A percentile compares a stretch with the other conserved stretches of the same genome.
Evolutionary conservation across 1,139 yeast genomes (phyloP).

Genomic region (Geotrichum klebahnii): DNA sequence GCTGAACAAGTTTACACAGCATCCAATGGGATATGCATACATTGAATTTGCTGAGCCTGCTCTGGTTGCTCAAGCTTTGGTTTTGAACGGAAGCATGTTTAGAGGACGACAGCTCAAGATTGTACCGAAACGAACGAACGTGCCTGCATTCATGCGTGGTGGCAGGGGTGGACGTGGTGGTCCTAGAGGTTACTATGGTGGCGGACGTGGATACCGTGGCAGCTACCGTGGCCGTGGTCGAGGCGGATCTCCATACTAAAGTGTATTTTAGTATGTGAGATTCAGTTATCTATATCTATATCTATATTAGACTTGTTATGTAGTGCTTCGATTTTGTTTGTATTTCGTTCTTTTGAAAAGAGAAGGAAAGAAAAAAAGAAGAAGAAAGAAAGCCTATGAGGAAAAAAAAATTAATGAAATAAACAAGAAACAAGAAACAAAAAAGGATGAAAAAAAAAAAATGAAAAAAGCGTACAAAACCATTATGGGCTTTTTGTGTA

Average conservation of each 20-base stretch:
- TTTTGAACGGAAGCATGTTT: conserved; percentile 60
- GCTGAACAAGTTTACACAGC: conserved; percentile 66
- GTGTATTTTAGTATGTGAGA: too few relatives aligned
- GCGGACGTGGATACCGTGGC: conserved; percentile 44
- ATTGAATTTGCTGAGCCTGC: conserved; percentile 68
- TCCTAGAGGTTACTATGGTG: conserved; percentile 44
- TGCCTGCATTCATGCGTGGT: conserved; percentile 54
- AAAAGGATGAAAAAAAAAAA: not conserved
- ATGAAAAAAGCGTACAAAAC: not conserved
- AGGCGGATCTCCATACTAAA: conserved; percentile 36
- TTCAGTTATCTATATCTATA: too few relatives aligned
- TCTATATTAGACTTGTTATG: too few relatives aligned
- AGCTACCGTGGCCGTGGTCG: conserved; percentile 40
- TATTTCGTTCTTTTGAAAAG: too few relatives aligned
- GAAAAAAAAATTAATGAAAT: not conserved
- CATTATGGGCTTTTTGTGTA: not conserved
- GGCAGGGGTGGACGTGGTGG: conserved; percentile 43
- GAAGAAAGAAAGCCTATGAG: conserved; percentile 3
- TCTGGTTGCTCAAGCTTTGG: conserved; percentile 61
- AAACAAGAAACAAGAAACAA: not conserved
- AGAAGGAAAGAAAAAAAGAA: conserved; percentile 14
- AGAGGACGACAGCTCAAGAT: conserved; percentile 70
- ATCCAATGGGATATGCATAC: conserved; percentile 83
- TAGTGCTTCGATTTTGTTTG: too few relatives aligned
- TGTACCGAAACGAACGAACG: conserved; percentile 70